phyloP scores from a whole-genome alignment of 2,329 filamentous ascomycete genomes.

The Colletotrichum sp. region DNA sequence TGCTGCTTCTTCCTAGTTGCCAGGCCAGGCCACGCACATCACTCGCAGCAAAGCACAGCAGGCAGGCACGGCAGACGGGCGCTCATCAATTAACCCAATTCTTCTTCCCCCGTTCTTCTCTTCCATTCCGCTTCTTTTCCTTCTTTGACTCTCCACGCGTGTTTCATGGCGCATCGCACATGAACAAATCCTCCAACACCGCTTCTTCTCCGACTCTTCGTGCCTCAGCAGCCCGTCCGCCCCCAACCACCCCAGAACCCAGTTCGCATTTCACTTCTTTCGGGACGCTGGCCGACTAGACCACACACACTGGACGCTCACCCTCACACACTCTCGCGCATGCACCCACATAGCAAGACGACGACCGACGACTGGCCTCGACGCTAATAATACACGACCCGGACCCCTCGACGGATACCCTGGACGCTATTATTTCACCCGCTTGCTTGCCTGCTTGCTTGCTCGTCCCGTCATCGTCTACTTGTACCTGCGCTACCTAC shows the following conservation, averaged over 20 bases:
- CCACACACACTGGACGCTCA: not conserved
- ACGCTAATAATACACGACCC: not conserved
- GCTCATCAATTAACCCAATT: not conserved
- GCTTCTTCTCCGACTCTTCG: constrained; percentile 9
- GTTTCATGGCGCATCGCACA: constrained; percentile 3
- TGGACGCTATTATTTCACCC: not conserved
- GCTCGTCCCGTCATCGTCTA: not conserved
- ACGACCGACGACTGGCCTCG: not conserved
- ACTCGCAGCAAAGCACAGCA: not conserved
- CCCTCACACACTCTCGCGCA: not conserved
- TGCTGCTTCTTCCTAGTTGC: not conserved
- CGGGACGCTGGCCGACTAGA: not conserved
- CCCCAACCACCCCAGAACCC: not conserved
- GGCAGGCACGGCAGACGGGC: not conserved
- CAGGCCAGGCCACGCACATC: not conserved
- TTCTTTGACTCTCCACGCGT: not conserved
- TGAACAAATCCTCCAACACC: not conserved
- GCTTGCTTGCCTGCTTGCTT: not conserved
- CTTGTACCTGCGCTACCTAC: not conserved
- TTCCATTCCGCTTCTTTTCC: constrained; percentile 10
- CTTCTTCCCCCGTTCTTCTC: not conserved
- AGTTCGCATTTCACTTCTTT: not conserved
- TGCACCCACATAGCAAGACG: not conserved
- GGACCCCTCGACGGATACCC: not conserved
- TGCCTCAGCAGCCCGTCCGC: constrained; percentile 3